A percentile compares a stretch with the other conserved stretches of the same genome.
Conservation (phyloP, 805 yeast genomes). For the Lipomyces japonicus region DNA sequence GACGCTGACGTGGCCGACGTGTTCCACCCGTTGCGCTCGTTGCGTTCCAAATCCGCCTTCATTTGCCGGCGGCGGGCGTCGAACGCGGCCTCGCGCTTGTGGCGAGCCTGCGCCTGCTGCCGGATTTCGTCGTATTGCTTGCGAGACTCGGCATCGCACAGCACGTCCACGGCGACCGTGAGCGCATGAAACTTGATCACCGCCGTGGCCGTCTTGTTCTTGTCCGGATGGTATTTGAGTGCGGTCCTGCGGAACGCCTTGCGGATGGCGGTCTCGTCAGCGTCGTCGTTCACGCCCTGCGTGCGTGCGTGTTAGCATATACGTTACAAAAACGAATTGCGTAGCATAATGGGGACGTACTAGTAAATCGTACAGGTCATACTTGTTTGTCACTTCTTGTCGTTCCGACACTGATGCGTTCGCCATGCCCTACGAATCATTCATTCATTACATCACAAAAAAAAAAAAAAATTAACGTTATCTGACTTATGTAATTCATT, state of each 20-base stretch:
- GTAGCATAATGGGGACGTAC: conserved; percentile 4
- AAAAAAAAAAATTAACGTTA: too few species aligned
- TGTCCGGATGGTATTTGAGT: conserved; percentile 83
- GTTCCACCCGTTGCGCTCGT: conserved; percentile 15
- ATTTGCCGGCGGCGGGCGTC: conserved; percentile 17
- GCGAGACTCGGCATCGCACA: conserved; percentile 75
- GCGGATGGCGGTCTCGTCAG: conserved; percentile 68
- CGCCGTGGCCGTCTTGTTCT: conserved; percentile 63
- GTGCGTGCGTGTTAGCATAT: not conserved
- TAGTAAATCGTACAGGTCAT: conserved; percentile 23
- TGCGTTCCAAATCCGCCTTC: conserved; percentile 22
- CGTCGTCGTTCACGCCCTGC: conserved; percentile 57
- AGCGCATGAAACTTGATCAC: conserved; percentile 94
- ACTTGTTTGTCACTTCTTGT: conserved; percentile 23
- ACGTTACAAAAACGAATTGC: not conserved
- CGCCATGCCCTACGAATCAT: too few species aligned
- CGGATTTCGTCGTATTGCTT: conserved; percentile 62
- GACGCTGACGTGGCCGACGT: not conserved
- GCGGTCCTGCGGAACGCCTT: conserved; percentile 85
- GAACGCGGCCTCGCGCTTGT: conserved; percentile 18
- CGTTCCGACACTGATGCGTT: conserved; percentile 20
- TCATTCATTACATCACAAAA: too few species aligned
- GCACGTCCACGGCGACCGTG: conserved; percentile 89
- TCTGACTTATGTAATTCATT: too few species aligned
- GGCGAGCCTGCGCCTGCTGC: conserved; percentile 10